These are phyloP conservation scores for Penicillium parvum DNA, from an alignment of 495 filamentous ascomycete genomes.

Conservation along the genomic window DNA sequence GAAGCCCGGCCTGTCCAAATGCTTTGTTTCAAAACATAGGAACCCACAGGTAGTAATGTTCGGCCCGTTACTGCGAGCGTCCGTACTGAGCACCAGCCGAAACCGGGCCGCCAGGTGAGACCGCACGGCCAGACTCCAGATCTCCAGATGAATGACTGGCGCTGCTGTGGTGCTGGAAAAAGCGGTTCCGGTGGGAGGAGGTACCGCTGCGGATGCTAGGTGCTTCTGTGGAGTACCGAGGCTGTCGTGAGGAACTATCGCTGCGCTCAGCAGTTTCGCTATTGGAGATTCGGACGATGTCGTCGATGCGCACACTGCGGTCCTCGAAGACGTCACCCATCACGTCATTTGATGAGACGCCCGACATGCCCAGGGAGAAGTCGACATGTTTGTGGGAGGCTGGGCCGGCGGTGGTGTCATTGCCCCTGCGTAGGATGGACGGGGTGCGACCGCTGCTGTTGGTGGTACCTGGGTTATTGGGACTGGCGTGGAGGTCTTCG, in stretches of 20 bases:
- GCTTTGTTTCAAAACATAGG: no score
- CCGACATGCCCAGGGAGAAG: conserved; percentile 68
- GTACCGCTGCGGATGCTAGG: conserved; percentile 28
- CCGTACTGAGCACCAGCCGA: no score
- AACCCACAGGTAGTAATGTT: no score
- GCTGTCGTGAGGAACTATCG: conserved; percentile 22
- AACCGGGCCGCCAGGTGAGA: no score
- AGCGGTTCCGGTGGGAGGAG: conserved; percentile 33
- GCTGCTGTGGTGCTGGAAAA: conserved; percentile 35
- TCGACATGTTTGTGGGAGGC: conserved; percentile 61
- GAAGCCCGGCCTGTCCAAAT: no score
- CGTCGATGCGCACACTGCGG: conserved; percentile 32
- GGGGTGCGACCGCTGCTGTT: conserved; percentile 32
- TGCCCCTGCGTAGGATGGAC: conserved; percentile 53
- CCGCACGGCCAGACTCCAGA: conserved; percentile 30
- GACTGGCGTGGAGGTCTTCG: conserved; percentile 13
- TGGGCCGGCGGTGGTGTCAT: conserved; percentile 38
- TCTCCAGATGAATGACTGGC: conserved; percentile 23
- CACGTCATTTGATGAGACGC: conserved; percentile 54
- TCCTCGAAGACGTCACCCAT: conserved; percentile 68
- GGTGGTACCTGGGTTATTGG: conserved; percentile 26
- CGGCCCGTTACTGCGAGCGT: no score
- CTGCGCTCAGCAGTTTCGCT: conserved; percentile 39
- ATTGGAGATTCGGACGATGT: conserved; percentile 37
- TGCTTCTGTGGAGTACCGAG: conserved; percentile 34